phyloP scores from a whole-genome alignment of 768 basidiomycete genomes.

The Podaxis pistillaris region DNA sequence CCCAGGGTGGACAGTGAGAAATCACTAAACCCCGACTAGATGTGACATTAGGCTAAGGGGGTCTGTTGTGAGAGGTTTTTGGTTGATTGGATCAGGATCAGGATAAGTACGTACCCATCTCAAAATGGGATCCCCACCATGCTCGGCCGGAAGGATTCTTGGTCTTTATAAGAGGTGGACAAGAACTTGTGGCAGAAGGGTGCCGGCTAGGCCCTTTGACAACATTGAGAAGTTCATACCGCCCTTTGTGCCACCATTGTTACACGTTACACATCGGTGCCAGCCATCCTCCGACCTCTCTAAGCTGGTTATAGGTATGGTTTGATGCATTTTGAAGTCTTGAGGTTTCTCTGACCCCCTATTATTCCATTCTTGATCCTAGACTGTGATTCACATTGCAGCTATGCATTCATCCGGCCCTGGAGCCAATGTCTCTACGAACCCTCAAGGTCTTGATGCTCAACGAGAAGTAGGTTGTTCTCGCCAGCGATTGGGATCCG shows the following conservation, averaged over 20 bases:
- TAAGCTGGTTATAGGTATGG: neutral
- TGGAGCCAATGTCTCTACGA: slow-evolving; percentile 29
- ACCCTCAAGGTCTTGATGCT: slow-evolving; percentile 21
- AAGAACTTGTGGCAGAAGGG: slow-evolving; percentile 19
- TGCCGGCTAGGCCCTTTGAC: slow-evolving; percentile 18
- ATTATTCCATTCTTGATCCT: slow-evolving; percentile 16
- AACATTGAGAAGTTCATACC: neutral
- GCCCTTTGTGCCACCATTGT: slow-evolving; percentile 22
- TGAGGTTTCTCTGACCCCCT: slow-evolving; percentile 3
- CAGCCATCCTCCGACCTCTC: slow-evolving; percentile 26
- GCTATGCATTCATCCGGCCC: slow-evolving; percentile 32
- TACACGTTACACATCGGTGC: slow-evolving; percentile 26
- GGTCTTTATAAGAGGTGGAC: slow-evolving; percentile 16
- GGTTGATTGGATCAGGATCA: slow-evolving; percentile 16
- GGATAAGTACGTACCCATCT: slow-evolving; percentile 11
- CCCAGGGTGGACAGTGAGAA: neutral
- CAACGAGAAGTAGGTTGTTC: slow-evolving; percentile 22
- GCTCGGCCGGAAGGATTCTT: slow-evolving; percentile 16
- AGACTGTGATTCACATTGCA: slow-evolving; percentile 10
- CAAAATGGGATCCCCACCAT: slow-evolving; percentile 9
- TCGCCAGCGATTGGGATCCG: slow-evolving; percentile 22
- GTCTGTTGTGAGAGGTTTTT: slow-evolving; percentile 1
- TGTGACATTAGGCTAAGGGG: neutral
- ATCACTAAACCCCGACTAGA: neutral
- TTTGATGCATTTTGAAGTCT: neutral